Evolutionary conservation across 2,329 filamentous ascomycete species (phyloP), one percentile per base, ranked within the genome.

Genomic region (Cordyceps farinosa): DNA sequence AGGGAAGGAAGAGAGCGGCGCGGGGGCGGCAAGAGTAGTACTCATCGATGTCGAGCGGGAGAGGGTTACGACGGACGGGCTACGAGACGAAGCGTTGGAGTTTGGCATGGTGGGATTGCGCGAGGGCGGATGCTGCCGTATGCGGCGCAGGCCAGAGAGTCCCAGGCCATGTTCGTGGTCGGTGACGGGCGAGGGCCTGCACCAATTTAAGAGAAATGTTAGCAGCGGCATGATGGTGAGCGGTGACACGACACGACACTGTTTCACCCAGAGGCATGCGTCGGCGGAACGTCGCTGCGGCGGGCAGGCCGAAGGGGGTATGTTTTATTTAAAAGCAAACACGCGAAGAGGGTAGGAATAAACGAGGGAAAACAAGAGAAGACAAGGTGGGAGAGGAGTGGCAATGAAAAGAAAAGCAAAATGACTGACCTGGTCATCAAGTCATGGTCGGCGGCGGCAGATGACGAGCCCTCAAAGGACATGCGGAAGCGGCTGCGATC

Each of bases 141-240:
- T 99, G 71, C 95, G 90, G 74, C 93, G 90, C 72, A 99, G 84
- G 68, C 95, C 93, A 63, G 92, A 96, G 51, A 89, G 84, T 61
- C 91, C 91, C 66, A 95, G 79, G 69, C 91, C 91, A 82, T 95
- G 90, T 72, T 96, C 92, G 78, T 94, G 91, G 77, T 94, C 92
- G 68, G 87, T 83, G 74, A 96, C 85, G 73, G 96, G 84, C 72
- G 92, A 87, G 71, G 91, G 91, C 80, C 91, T 96, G 75, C 61
- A 70, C 65, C 69, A 69, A 61, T 65, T 67, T 57, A 67, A 40
- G 54, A 62, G 63, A 61, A 68, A 67, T 67, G 72, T 73, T 70
- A 73, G 69, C 67, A 69, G 40, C 38, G 55, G 55, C 61, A 63
- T 64, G 17, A 29, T 56, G 44, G 10, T 13, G 51, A 48, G 9